Conservation (phyloP, 2,329 filamentous ascomycete species). For the Penicillium concentricum region DNA sequence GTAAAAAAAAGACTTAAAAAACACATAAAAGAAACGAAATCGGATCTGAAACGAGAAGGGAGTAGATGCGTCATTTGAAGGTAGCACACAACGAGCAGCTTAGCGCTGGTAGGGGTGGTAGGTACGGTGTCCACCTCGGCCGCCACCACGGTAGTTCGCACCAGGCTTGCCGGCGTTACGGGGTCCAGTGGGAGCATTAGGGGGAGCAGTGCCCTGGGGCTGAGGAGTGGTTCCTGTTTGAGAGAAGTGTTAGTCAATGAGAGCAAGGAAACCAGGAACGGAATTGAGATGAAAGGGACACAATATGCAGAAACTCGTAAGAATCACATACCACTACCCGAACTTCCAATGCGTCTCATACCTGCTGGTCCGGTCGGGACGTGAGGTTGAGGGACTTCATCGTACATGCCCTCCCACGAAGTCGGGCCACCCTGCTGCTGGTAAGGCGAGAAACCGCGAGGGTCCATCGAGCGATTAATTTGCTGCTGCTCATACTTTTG, state of each 20-base stretch:
- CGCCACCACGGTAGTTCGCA: slow-evolving; percentile 89
- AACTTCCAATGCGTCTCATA: slow-evolving; percentile 43
- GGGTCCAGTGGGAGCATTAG: slow-evolving; percentile 87
- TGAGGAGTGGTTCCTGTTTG: slow-evolving; percentile 40
- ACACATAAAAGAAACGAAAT: slow-evolving; percentile 11
- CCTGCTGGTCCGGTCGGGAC: slow-evolving; percentile 55
- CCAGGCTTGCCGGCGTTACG: slow-evolving; percentile 92
- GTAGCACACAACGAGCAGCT: not conserved
- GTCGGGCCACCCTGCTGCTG: slow-evolving; percentile 65
- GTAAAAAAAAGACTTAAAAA: slow-evolving; percentile 9
- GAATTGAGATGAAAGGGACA: not conserved
- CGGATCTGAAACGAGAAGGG: not conserved
- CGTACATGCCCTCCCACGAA: slow-evolving; percentile 97
- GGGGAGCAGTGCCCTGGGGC: slow-evolving; percentile 59
- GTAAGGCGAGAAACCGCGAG: slow-evolving; percentile 43
- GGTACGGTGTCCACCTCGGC: slow-evolving; percentile 69
- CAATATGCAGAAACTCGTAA: slow-evolving; percentile 6
- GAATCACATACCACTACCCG: slow-evolving; percentile 45
- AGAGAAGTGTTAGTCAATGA: not conserved
- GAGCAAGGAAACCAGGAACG: not conserved
- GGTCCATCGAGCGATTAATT: slow-evolving; percentile 52
- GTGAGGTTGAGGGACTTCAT: slow-evolving; percentile 84
- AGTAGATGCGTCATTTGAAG: not conserved
- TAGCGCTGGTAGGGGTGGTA: slow-evolving; percentile 72
- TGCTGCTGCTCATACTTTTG: slow-evolving; percentile 74